Base-by-base conservation (phyloP, 129 eudicot genomes). In the Kitagawia praeruptora region DNA sequence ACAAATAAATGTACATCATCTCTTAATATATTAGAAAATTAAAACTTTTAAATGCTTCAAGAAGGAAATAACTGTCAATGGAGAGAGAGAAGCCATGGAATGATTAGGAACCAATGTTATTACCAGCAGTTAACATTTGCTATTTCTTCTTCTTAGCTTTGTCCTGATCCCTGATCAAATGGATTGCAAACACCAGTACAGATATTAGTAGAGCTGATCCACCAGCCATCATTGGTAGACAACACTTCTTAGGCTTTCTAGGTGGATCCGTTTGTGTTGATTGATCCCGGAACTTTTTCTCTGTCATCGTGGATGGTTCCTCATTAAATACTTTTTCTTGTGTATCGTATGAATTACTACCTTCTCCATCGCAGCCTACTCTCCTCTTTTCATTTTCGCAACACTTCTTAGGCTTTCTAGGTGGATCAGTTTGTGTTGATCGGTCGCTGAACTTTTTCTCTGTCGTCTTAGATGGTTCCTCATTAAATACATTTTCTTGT, bases 161-260 rank as follows among this genome's bases (percentile, higher is more conserved):
- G 54, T 61, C 82, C 78, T 84, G 88, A 12, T 85, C 69, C 53
- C 88, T 82, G 54, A 92, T 81, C 2, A 89, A 66, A n/a, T 85
- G 88, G 37, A 88, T 61, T 48, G 83, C 86, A 61, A 89, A 84
- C 61, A 85, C 93, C 39, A 90, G 83, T 8, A 90, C 38, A 21
- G 98, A 85, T 8, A 89, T 54, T 23, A 92, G 70, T 58, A 93
- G 70, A 2, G 96, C 83, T 18, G 98, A 90, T 82, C 96, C 93
- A 18, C 98, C 96, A 21, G 90, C 96, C 75, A 93, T 81, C 37
- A 90, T 48, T 4, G 98, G 92, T 5, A 78, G 76, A 51, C 85
- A 89, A 15, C 85, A 75, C 77, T 81, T 73, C 61, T 82, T 83
- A 77, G 70, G 64, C 78, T 45, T 81, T 51, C 53, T 77, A 51